Evolutionary conservation across 257 asterid genomes (phyloP), one percentile per base, ranked within the genome.

Genomic region (Solanum phureja): DNA sequence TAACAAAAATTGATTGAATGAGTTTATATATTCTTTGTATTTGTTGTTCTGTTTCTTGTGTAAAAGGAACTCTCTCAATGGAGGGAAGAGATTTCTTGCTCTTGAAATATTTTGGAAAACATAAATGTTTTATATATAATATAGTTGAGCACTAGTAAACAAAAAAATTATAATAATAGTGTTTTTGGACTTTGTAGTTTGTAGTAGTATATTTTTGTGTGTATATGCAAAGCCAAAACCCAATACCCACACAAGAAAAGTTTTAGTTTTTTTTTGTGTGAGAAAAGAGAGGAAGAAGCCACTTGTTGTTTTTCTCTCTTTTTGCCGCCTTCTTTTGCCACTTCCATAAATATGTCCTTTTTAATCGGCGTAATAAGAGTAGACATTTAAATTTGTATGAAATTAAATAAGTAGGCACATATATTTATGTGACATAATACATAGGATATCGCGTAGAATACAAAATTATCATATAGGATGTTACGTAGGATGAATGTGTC

Each of bases 31-130:
- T 24, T 62, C 49, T 52, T 77, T 31, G 81, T 77, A 82, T 86
- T 84, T 56, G 11, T 56, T 56, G 66, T 83, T 89, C 44, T 79
- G 83, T 87, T 92, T 88, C 91, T 89, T 89, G 86, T 83, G 91
- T 87, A 79, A 87, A 88, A 86, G 89, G 88, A 88, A 85, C 72
- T 68, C 86, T 86, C 90, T 86, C 87, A 90, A 91, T 89, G 34
- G 90, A 82, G 85, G 85, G 90, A 89, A 92, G 88, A 88, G 92
- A 91, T 90, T 87, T 91, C 92, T 90, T 92, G 89, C 37, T 86
- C 89, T 81, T 88, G 87, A 88, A 87, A 83, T 40, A 71, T 87
- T 42, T 58, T 77, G 40, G 90, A 75, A 87, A 90, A 86, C 86
- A 88, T 82, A 91, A 87, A 56, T 56, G 64, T 82, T 89, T 87